Evolutionary conservation across 768 basidiomycete genomes (phyloP), one percentile per base, ranked within the genome.

Genomic region (Kwoniella dejecticola): DNA sequence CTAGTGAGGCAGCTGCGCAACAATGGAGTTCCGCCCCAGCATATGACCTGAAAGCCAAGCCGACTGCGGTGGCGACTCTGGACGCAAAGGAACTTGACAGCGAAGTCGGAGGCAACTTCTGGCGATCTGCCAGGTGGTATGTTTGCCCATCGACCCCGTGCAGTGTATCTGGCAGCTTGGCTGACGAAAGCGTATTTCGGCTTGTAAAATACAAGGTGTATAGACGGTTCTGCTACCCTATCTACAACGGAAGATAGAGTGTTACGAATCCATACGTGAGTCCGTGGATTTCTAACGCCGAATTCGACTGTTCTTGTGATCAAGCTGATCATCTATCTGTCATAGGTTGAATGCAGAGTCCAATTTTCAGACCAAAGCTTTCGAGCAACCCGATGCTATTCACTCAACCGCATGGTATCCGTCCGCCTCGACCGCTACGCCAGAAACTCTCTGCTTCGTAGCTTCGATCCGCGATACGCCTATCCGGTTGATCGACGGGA

Each of bases 331-430:
- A n/a, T n/a, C n/a, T n/a, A n/a, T n/a, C n/a, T n/a, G n/a, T n/a
- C n/a, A 48, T 21, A 31, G 47, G 48, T 33, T 29, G 60, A 27
- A 55, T 38, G 19, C 24, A 26, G n/a, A 63, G 67, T 64, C 40
- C 23, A 17, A 62, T 45, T 36, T 46, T 46, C 21, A 31, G 17
- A 54, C 57, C 66, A 70, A 27, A 69, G 72, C 42, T 1, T 77
- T 86, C 36, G 56, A 68, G 0, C 90, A 90, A 74, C 79, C 89
- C 0, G 83, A 87, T 0, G 85, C 91, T 0, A 84, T 94, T 33
- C 83, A 92, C 33, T 89, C 92, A 57, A 88, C 85, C 65, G 62
- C 82, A 17, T 97, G 94, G 93, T 95, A 89, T 72, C 93, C 95
- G 0, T 82, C 83, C 0, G 93, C 93, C 0, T 84, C 85, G 0